A percentile compares a stretch with the other conserved stretches of the same genome.
Evolutionary conservation across 2,329 filamentous ascomycete genomes (phyloP).

Genomic region (Pseudopithomyces maydicus): DNA sequence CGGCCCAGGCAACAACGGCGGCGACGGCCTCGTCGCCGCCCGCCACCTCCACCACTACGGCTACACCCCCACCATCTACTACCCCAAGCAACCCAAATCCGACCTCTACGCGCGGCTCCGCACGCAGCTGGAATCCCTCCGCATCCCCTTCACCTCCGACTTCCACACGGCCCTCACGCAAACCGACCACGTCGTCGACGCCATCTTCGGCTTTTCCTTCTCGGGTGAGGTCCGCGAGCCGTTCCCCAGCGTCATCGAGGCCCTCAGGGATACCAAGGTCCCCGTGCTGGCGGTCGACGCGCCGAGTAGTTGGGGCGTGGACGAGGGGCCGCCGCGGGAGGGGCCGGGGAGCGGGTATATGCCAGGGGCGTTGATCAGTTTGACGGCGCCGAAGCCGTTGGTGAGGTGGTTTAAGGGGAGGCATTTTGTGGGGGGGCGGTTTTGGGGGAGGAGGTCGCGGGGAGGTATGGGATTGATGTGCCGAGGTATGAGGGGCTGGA

Average conservation of each 20-base stretch:
- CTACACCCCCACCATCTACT: conserved; percentile 87
- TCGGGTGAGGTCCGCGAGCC: conserved; percentile 90
- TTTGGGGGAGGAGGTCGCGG: conserved; percentile 78
- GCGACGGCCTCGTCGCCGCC: conserved; percentile 92
- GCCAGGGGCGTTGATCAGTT: conserved; percentile 79
- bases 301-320: conserved; percentile 93
- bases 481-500: conserved; percentile 85
- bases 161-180: conserved; percentile 70
- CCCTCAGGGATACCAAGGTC: conserved; percentile 72
- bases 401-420: conserved; percentile 82
- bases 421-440: conserved; percentile 92
- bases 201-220: conserved; percentile 96
- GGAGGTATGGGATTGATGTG: conserved; percentile 84
- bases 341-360: conserved; percentile 81
- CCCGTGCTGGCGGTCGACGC: conserved; percentile 90
- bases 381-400: conserved; percentile 92
- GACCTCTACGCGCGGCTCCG: conserved; percentile 88
- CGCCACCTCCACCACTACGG: conserved; percentile 91
- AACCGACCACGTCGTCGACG: conserved; percentile 84
- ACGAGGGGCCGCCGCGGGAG: conserved; percentile 76
- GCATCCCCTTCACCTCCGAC: conserved; percentile 82
- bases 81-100: conserved; percentile 88
- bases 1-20: conserved; percentile 79
- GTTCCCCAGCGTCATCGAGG: conserved; percentile 79
- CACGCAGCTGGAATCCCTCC: conserved; percentile 82